Evolutionary conservation across 495 filamentous ascomycete species (phyloP).

Genomic region (Mytilinidion resinicola): DNA sequence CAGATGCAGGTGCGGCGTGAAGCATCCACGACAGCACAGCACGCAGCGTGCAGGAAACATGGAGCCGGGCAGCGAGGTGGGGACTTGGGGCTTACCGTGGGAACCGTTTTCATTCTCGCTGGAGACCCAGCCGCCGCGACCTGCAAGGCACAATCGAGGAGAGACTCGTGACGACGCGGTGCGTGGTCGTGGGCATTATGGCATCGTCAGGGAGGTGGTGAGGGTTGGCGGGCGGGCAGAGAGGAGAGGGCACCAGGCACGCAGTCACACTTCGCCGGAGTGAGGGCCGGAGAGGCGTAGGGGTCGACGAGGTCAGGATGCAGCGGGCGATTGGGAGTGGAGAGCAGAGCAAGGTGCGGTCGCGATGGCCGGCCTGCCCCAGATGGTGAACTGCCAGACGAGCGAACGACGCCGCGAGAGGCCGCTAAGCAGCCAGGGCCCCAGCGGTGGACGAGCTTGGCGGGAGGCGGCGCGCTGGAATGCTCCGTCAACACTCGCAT

Average conservation of each 20-base stretch:
- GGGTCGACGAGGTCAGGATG: neutral
- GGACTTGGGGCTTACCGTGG: conserved; percentile 24
- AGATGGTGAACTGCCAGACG: no score
- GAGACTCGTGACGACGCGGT: conserved; percentile 22
- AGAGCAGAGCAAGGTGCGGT: neutral
- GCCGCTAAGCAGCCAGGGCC: neutral
- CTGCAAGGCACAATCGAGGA: conserved; percentile 22
- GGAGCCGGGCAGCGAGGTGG: neutral
- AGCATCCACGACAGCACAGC: conserved; percentile 15
- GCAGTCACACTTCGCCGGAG: neutral
- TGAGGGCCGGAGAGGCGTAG: neutral
- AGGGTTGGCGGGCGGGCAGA: neutral
- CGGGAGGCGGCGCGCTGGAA: no score
- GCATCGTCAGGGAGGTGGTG: conserved; percentile 11
- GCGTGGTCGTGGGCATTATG: conserved; percentile 23
- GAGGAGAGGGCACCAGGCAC: neutral
- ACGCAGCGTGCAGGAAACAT: neutral
- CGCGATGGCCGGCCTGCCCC: no score
- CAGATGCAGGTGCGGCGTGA: conserved; percentile 1
- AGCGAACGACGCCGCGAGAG: neutral
- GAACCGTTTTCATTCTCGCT: conserved; percentile 34
- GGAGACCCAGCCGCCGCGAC: conserved; percentile 17
- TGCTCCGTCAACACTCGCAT: no score
- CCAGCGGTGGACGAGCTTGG: no score
- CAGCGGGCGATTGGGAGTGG: neutral